phyloP scores from a whole-genome alignment of 2,329 filamentous ascomycete species.

The Trichoderma sp. region DNA sequence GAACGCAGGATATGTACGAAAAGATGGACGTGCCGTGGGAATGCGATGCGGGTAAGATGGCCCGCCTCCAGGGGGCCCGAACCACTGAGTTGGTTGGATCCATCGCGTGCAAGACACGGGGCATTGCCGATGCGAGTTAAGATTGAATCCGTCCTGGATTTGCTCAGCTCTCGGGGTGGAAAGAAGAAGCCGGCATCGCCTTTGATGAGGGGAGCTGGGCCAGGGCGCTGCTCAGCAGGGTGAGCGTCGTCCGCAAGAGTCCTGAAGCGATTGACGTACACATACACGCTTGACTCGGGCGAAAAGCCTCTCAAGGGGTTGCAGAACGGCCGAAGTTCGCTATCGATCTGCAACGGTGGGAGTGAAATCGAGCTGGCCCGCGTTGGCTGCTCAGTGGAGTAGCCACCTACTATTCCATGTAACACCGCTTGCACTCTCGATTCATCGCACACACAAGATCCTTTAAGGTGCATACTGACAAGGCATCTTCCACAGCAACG shows the following conservation, averaged over 20 bases:
- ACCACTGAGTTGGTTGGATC: background rate
- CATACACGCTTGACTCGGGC: background rate
- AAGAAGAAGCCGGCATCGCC: background rate
- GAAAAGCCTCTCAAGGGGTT: background rate
- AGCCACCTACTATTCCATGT: background rate
- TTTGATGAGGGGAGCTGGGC: background rate
- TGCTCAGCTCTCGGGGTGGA: background rate
- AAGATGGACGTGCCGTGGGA: background rate
- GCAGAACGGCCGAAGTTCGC: background rate
- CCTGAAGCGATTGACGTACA: background rate
- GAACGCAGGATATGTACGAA: constrained; percentile 13
- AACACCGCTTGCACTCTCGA: background rate
- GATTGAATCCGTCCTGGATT: too few species aligned
- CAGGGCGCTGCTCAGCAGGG: background rate
- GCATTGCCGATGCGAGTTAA: background rate
- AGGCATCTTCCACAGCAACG: background rate
- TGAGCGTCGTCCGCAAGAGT: background rate
- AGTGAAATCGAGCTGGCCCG: background rate
- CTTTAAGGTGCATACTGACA: background rate
- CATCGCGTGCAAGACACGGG: background rate
- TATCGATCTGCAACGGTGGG: constrained; percentile 6
- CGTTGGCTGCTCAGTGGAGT: constrained; percentile 1
- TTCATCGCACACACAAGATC: background rate
- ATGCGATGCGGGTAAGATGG: constrained; percentile 15
- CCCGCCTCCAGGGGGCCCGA: constrained; percentile 6